Percentiles rank a stretch among this genome's conserved stretches.
Conservation (phyloP, 768 basidiomycete genomes). For the Lepiota brunneoincarnata region DNA sequence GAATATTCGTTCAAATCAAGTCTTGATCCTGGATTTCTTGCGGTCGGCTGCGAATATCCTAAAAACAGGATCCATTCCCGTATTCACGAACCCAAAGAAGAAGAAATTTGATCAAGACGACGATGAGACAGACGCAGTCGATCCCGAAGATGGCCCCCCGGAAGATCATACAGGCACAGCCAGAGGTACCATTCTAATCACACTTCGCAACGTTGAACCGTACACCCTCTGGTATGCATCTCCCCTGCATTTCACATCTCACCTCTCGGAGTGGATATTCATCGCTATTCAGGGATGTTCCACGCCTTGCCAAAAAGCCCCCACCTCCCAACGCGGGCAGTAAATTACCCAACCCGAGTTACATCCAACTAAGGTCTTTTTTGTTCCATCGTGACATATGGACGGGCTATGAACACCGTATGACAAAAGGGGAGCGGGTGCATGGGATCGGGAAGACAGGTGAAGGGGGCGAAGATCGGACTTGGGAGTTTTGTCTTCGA, state of each 20-base stretch:
- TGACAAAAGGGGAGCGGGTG: slow-evolving; percentile 85
- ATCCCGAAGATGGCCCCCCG: slow-evolving; percentile 11
- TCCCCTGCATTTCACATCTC: not conserved
- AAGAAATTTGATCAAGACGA: slow-evolving; percentile 49
- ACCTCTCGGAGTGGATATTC: slow-evolving; percentile 4
- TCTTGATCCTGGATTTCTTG: slow-evolving; percentile 79
- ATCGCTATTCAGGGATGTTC: slow-evolving; percentile 57
- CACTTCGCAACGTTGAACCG: slow-evolving; percentile 80
- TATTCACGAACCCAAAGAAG: slow-evolving; percentile 35
- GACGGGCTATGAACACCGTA: slow-evolving; percentile 89
- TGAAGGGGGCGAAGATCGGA: slow-evolving; percentile 75
- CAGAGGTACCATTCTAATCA: slow-evolving; percentile 80
- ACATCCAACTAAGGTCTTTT: slow-evolving; percentile 75
- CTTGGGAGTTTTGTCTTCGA: slow-evolving; percentile 81
- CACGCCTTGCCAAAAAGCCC: slow-evolving; percentile 74
- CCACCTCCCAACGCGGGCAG: slow-evolving; percentile 46
- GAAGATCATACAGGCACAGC: slow-evolving; percentile 18
- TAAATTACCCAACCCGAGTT: slow-evolving; percentile 59
- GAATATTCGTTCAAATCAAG: slow-evolving; percentile 88
- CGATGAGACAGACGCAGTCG: slow-evolving; percentile 22
- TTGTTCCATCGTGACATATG: slow-evolving; percentile 67
- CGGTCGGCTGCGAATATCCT: slow-evolving; percentile 67
- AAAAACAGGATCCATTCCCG: slow-evolving; percentile 52
- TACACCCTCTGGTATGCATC: slow-evolving; percentile 78
- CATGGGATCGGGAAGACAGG: slow-evolving; percentile 65